Evolutionary conservation across 1,284 basidiomycete genomes (phyloP), one percentile per base, ranked within the genome.

Genomic region (Chondrostereum purpureum): DNA sequence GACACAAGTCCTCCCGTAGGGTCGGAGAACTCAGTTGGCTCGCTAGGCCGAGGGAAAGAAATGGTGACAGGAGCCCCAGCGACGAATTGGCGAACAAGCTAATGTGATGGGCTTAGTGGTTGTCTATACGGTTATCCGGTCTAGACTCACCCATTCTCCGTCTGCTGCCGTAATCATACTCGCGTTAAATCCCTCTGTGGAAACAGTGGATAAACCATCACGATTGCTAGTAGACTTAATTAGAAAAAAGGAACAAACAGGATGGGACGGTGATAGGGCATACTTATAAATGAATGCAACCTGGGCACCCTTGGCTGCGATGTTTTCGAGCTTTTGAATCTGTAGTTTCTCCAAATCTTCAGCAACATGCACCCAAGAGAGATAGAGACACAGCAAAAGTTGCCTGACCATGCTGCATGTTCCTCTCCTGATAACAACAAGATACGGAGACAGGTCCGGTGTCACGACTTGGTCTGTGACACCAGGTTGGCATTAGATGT

Each of bases 381-480:
- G n/a, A n/a, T n/a, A n/a, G n/a, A n/a, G n/a, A n/a, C n/a, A n/a
- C n/a, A n/a, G n/a, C n/a, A n/a, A n/a, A n/a, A n/a, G n/a, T n/a
- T n/a, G n/a, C n/a, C n/a, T n/a, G n/a, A 73, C 70, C 49, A 74
- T 77, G 3, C 67, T 59, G 53, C 76, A 80, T 19, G 64, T 67
- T 2, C 78, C 78, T 16, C 78, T 65, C 31, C 73, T 68, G 36
- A 80, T 63, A 39, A 80, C 51, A 3, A 73, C 72, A 11, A 78
- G 53, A 40, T 63, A 72, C 1, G 53, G 51, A 4, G 71, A 68
- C 2, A 83, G 64, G 54, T 80, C 69, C n/a, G n/a, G n/a, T n/a
- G n/a, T n/a, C n/a, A n/a, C n/a, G n/a, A n/a, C n/a, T n/a, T n/a
- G n/a, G n/a, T n/a, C n/a, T n/a, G n/a, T n/a, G n/a, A n/a, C n/a